phyloP scores from a whole-genome alignment of 768 basidiomycete species.

The Pulveroboletus sp. region DNA sequence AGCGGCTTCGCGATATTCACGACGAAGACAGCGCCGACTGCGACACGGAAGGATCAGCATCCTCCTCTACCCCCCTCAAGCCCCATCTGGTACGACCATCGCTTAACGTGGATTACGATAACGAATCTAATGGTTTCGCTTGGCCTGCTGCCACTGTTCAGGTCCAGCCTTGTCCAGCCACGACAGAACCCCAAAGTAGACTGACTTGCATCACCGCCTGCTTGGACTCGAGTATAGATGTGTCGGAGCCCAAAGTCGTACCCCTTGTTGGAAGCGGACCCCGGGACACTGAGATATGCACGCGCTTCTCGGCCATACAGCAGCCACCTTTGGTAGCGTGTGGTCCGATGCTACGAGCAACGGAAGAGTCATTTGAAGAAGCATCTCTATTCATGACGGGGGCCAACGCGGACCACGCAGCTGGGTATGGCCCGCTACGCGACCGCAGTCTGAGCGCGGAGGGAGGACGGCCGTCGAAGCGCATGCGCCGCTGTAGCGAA shows the following conservation, averaged over 20 bases:
- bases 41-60: conserved; percentile 20
- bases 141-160: conserved; percentile 2
- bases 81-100: conserved; percentile 18
- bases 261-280: conserved; percentile 1
- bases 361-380: conserved; percentile 11
- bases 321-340: conserved; percentile 2
- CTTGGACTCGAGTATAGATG: conserved; percentile 2
- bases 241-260: neutral
- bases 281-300: conserved; percentile 14
- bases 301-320: conserved; percentile 9
- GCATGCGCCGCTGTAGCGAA: conserved; percentile 16
- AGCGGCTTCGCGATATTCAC: conserved; percentile 14
- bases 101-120: conserved; percentile 17
- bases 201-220: conserved; percentile 5
- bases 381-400: conserved; percentile 2
- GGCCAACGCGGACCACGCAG: neutral
- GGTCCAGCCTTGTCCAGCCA: conserved; percentile 4
- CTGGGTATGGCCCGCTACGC: conserved; percentile 5
- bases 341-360: neutral
- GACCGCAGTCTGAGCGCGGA: conserved; percentile 19
- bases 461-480: conserved; percentile 28
- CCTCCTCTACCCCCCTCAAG: conserved; percentile 10
- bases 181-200: neutral
- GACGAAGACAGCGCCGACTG: conserved; percentile 14
- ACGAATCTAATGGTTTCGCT: conserved; percentile 11